A percentile compares a stretch with the other conserved stretches of the same genome.
These are phyloP conservation scores for Amorphotheca resinae DNA, from an alignment of 495 filamentous ascomycete species.

Conservation along the genomic window DNA sequence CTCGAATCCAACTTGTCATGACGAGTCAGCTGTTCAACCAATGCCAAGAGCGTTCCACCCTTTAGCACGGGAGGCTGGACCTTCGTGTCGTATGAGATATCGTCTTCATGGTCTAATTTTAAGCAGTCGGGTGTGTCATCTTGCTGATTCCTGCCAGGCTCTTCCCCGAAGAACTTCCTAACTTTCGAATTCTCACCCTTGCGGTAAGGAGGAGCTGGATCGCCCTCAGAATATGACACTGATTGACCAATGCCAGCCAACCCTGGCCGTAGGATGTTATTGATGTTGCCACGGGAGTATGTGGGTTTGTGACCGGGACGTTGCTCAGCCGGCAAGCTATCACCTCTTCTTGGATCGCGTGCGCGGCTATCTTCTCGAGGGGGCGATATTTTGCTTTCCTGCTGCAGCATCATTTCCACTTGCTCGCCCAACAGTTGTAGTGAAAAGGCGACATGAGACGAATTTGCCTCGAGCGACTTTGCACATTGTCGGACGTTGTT, in stretches of 20 bases:
- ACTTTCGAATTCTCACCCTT: conserved; percentile 67
- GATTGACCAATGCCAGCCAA: conserved; percentile 34
- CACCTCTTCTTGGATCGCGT: conserved; percentile 30
- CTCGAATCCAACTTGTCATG: conserved; percentile 92
- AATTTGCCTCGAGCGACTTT: conserved; percentile 70
- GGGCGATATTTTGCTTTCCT: conserved; percentile 25
- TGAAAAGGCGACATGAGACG: conserved; percentile 78
- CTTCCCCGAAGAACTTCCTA: conserved; percentile 80
- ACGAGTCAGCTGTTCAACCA: conserved; percentile 93
- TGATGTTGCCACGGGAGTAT: conserved; percentile 27
- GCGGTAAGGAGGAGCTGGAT: conserved; percentile 47
- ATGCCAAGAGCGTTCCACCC: conserved; percentile 74
- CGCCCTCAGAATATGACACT: conserved; percentile 55
- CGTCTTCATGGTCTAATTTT: conserved; percentile 77
- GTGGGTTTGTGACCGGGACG: conserved; percentile 32
- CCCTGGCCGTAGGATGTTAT: conserved; percentile 11
- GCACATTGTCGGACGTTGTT: conserved; percentile 63
- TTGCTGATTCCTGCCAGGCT: conserved; percentile 36
- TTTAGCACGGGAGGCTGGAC: conserved; percentile 56
- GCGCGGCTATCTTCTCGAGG: conserved; percentile 27
- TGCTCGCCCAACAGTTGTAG: conserved; percentile 77
- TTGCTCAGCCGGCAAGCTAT: conserved; percentile 33
- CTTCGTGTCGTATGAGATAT: conserved; percentile 83
- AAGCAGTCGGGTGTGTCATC: conserved; percentile 73
- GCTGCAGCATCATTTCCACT: conserved; percentile 38